Evolutionary conservation across 1,284 basidiomycete species (phyloP).

Genomic region (Ustilago xerochloae): DNA sequence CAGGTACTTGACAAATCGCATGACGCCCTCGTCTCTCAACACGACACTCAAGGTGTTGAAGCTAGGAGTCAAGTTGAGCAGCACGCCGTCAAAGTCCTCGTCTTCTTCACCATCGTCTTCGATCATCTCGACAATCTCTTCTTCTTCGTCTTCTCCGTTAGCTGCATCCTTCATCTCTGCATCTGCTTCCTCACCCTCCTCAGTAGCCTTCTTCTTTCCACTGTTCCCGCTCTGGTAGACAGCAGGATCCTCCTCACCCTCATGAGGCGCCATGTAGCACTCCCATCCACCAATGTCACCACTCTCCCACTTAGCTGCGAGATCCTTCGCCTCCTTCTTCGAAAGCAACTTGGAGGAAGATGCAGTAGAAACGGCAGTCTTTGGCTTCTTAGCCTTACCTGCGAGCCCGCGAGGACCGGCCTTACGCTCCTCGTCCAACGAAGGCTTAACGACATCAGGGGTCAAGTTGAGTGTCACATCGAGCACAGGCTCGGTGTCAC

Average conservation of each 20-base stretch:
- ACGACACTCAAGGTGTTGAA: conserved; percentile 92
- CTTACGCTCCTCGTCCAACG: conserved; percentile 53
- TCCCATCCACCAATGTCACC: conserved; percentile 95
- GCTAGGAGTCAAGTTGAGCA: conserved; percentile 87
- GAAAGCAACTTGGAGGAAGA: conserved; percentile 24
- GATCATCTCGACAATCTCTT: conserved; percentile 63
- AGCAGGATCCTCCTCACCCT: conserved; percentile 82
- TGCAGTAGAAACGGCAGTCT: conserved; percentile 7
- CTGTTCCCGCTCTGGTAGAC: conserved; percentile 78
- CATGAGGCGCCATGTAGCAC: conserved; percentile 94
- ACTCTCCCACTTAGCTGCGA: conserved; percentile 74
- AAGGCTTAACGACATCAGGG: conserved; percentile 72
- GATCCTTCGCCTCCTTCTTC: conserved; percentile 58
- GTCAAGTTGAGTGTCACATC: conserved; percentile 92
- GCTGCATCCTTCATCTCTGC: conserved; percentile 62
- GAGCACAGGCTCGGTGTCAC: conserved; percentile 79
- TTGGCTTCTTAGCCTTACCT: conserved; percentile 60
- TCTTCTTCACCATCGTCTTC: conserved; percentile 71
- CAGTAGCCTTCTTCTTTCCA: conserved; percentile 57
- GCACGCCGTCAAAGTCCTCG: conserved; percentile 79
- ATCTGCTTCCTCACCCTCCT: conserved; percentile 41
- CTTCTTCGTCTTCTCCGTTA: conserved; percentile 69
- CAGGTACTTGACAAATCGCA: conserved; percentile 71
- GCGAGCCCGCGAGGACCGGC: conserved; percentile 60
- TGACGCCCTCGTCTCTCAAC: conserved; percentile 89